Percentiles rank a stretch among this genome's conserved stretches.
phyloP scores from a whole-genome alignment of 1,139 yeast species.

The Suhomyces yuchorum region DNA sequence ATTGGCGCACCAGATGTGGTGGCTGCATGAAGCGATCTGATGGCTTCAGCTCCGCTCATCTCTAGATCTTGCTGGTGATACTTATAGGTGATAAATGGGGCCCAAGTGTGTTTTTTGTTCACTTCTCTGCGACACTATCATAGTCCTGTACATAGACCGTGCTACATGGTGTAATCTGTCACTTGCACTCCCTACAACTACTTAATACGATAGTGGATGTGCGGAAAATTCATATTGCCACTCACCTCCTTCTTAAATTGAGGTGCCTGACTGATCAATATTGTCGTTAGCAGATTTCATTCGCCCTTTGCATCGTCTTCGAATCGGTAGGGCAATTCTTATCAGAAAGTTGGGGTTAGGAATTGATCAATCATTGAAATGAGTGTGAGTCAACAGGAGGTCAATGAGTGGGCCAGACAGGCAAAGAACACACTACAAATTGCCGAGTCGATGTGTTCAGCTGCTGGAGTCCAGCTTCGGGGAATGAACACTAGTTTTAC shows the following conservation, averaged over 20 bases:
- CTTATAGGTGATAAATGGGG: background rate
- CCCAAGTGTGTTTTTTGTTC: constrained; percentile 1
- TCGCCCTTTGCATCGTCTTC: too few species aligned
- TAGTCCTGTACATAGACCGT: constrained; percentile 7
- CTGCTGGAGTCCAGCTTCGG: constrained; percentile 36
- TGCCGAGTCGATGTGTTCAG: constrained; percentile 36
- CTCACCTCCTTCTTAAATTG: background rate
- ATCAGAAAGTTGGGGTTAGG: background rate
- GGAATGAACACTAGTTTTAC: constrained; percentile 27
- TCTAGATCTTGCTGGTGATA: constrained; percentile 5
- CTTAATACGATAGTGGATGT: background rate
- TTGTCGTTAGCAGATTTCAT: too few species aligned
- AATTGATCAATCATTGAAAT: background rate
- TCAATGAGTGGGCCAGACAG: constrained; percentile 30
- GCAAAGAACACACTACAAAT: constrained; percentile 33
- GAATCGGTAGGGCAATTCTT: background rate
- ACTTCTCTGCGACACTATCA: constrained; percentile 4
- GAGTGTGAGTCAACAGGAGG: constrained; percentile 9
- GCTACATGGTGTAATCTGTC: background rate
- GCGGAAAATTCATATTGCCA: background rate
- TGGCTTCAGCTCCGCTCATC: constrained; percentile 17
- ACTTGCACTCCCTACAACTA: background rate
- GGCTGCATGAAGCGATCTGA: constrained; percentile 21
- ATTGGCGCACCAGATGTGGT: constrained; percentile 29
- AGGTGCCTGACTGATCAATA: background rate